Evolutionary conservation across 352 stramenopile species (phyloP).

Genomic region (Pythium brachiatum): DNA sequence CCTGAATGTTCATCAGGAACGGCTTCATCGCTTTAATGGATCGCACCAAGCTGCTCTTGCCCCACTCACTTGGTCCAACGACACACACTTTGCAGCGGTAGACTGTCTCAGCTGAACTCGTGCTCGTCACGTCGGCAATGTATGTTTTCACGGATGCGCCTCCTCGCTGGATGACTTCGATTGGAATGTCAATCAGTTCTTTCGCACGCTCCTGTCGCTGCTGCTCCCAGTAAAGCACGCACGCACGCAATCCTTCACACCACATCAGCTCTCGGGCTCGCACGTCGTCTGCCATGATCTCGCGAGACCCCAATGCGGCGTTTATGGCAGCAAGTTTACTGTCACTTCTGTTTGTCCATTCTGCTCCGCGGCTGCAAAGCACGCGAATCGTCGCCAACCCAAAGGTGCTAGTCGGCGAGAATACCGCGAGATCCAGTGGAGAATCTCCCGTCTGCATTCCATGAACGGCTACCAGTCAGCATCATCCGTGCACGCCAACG

Average conservation of each 20-base stretch:
- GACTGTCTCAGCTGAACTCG: background rate
- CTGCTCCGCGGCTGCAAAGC: background rate
- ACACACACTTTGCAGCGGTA: conserved; percentile 27
- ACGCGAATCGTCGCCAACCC: background rate
- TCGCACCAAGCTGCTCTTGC: conserved; percentile 32
- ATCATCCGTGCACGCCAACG: no score
- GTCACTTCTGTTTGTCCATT: background rate
- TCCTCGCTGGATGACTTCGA: conserved; percentile 16
- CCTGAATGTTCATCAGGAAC: conserved; percentile 5
- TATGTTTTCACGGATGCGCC: conserved; percentile 11
- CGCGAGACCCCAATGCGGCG: no score
- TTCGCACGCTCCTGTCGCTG: background rate
- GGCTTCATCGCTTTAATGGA: conserved; percentile 14
- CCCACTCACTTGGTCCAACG: conserved; percentile 26
- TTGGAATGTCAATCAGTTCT: background rate
- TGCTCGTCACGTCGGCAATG: background rate
- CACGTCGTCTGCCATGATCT: no score
- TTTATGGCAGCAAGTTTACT: no score
- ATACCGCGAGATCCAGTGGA: background rate
- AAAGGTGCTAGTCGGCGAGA: background rate
- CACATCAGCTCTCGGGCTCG: no score
- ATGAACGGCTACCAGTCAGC: no score
- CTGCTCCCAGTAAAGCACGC: background rate
- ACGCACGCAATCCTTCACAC: background rate
- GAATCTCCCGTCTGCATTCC: background rate